Conservation (phyloP, 768 basidiomycete species). For the Phylloporus arenicola region DNA sequence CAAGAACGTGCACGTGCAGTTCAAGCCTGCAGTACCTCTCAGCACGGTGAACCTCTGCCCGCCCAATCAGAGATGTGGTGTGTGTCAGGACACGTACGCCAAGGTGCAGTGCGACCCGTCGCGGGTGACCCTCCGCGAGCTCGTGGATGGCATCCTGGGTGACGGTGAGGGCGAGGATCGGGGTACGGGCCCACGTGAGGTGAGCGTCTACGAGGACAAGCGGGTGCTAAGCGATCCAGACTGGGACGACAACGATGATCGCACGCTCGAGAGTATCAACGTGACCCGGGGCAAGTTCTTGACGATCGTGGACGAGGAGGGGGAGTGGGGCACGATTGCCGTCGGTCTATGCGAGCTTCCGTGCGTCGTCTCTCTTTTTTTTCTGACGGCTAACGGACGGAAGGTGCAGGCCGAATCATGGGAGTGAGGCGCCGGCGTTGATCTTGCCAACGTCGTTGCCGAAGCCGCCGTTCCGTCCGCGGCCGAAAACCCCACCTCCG, state of each 20-base stretch:
- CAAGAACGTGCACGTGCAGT: slow-evolving; percentile 74
- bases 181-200: slow-evolving; percentile 45
- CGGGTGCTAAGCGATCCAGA: slow-evolving; percentile 88
- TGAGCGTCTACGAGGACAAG: slow-evolving; percentile 83
- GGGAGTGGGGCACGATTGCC: slow-evolving; percentile 63
- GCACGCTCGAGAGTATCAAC: slow-evolving; percentile 76
- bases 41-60: slow-evolving; percentile 57
- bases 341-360: slow-evolving; percentile 65
- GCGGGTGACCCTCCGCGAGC: slow-evolving; percentile 61
- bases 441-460: slow-evolving; percentile 66
- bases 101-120: slow-evolving; percentile 68
- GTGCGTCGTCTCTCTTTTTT: slow-evolving; percentile 41
- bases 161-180: slow-evolving; percentile 33
- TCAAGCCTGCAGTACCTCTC: slow-evolving; percentile 75
- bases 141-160: slow-evolving; percentile 65
- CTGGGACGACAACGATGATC: slow-evolving; percentile 82
- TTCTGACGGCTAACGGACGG: not conserved
- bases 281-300: slow-evolving; percentile 83
- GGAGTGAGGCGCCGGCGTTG: slow-evolving; percentile 44
- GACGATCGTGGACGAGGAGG: slow-evolving; percentile 85
- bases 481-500: slow-evolving; percentile 33
- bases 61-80: slow-evolving; percentile 75
- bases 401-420: slow-evolving; percentile 48
- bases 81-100: slow-evolving; percentile 83
- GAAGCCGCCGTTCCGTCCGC: slow-evolving; percentile 42